These are phyloP conservation scores for Apiospora malaysiana DNA, from an alignment of 2,329 filamentous ascomycete genomes.

Conservation along the genomic window DNA sequence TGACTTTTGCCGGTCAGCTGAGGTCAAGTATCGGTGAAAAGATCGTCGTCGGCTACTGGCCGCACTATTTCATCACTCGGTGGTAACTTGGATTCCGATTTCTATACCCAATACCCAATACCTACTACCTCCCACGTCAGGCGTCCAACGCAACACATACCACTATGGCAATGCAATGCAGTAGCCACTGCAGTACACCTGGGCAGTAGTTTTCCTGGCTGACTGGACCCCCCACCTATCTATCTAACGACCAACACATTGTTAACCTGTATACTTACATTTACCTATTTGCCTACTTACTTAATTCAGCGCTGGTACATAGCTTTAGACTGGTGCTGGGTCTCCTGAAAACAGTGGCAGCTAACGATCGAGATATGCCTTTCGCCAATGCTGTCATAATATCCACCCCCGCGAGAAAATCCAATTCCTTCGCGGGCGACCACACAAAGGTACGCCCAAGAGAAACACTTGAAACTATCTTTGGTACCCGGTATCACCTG, in stretches of 20 bases:
- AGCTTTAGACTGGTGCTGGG: neutral
- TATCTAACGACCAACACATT: no score
- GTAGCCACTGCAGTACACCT: no score
- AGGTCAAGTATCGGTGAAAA: constrained; percentile 9
- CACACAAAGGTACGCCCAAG: neutral
- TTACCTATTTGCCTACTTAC: neutral
- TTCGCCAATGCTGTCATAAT: constrained; percentile 5
- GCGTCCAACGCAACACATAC: neutral
- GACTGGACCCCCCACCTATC: neutral
- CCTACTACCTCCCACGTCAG: no score
- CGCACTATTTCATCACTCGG: constrained; percentile 3
- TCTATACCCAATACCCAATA: neutral
- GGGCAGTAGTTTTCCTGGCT: neutral
- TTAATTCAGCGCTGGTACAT: neutral
- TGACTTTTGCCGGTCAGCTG: neutral
- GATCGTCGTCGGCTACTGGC: neutral
- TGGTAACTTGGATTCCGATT: neutral
- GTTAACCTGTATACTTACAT: no score
- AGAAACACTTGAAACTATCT: neutral
- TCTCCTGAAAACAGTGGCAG: neutral
- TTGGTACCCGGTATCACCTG: neutral
- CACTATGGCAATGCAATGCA: neutral
- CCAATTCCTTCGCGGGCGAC: neutral
- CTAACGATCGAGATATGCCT: neutral
- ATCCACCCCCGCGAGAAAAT: neutral